These are phyloP conservation scores for Hemisphaericaspora subhashii DNA, from an alignment of 1,139 yeast genomes.

Conservation along the genomic window DNA sequence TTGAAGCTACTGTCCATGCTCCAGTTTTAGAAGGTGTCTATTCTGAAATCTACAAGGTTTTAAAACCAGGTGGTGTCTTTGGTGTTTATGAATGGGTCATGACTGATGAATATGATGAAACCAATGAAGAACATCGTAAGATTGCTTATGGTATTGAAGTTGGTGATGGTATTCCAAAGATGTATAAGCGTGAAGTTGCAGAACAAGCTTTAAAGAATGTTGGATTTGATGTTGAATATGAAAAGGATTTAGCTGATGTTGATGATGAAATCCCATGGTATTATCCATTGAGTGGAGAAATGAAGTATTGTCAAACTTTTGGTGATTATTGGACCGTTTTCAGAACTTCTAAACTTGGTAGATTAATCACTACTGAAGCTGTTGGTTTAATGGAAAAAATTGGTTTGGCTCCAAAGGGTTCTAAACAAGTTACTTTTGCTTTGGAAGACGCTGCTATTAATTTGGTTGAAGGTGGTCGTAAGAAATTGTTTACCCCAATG, in stretches of 20 bases:
- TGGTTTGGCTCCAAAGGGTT: slow-evolving; percentile 92
- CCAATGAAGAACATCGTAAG: slow-evolving; percentile 85
- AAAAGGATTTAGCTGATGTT: slow-evolving; percentile 79
- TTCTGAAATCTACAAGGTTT: slow-evolving; percentile 88
- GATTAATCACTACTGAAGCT: slow-evolving; percentile 77
- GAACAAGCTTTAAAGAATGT: slow-evolving; percentile 80
- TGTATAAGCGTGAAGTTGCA: slow-evolving; percentile 86
- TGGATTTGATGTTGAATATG: slow-evolving; percentile 79
- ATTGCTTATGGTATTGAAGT: slow-evolving; percentile 96
- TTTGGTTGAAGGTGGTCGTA: slow-evolving; percentile 89
- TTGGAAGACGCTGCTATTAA: slow-evolving; percentile 97
- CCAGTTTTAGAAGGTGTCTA: slow-evolving; percentile 96
- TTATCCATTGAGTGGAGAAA: slow-evolving; percentile 93
- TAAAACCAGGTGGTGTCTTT: slow-evolving; percentile 96
- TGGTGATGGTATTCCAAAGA: slow-evolving; percentile 98
- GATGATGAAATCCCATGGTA: slow-evolving; percentile 95
- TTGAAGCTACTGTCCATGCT: slow-evolving; percentile 98
- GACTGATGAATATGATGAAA: slow-evolving; percentile 91
- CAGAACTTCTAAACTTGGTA: slow-evolving; percentile 87
- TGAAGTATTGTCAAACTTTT: slow-evolving; percentile 79
- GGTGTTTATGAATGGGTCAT: slow-evolving; percentile 99
- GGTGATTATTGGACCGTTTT: slow-evolving; percentile 80
- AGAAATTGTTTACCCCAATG: slow-evolving; percentile 93
- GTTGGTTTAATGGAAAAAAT: slow-evolving; percentile 80
- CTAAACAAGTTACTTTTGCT: slow-evolving; percentile 86